These are phyloP conservation scores for Leishmania guyanensis DNA, from an alignment of 208 protist genomes.

Conservation along the genomic window DNA sequence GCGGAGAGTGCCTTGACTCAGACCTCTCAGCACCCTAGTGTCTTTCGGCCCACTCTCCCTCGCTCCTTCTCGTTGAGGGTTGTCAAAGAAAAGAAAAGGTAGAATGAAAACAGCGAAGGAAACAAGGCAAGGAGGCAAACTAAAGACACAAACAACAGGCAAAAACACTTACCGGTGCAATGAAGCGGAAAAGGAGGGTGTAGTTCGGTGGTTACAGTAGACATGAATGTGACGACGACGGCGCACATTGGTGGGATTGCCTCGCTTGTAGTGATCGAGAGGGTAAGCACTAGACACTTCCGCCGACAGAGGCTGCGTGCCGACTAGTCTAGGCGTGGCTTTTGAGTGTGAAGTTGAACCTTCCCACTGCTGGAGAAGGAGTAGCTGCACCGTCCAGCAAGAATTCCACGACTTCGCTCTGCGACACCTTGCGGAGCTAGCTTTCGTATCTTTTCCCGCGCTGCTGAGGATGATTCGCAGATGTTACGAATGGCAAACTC, in stretches of 20 bases:
- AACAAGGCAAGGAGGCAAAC: background rate
- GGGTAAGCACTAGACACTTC: background rate
- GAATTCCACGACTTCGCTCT: slow-evolving; percentile 52
- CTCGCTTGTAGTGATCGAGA: background rate
- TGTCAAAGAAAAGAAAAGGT: background rate
- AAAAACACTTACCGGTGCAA: background rate
- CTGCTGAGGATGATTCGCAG: slow-evolving; percentile 50
- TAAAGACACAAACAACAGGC: background rate
- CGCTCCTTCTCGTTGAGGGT: background rate
- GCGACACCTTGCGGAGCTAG: slow-evolving; percentile 51
- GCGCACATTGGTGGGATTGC: background rate
- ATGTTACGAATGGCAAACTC: slow-evolving; percentile 90
- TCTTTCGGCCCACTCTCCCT: background rate
- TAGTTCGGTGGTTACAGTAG: slow-evolving; percentile 1
- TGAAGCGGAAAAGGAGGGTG: slow-evolving; percentile 2
- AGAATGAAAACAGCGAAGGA: background rate
- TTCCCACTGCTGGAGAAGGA: slow-evolving; percentile 43
- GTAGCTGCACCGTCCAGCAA: slow-evolving; percentile 47
- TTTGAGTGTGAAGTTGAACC: slow-evolving; percentile 26
- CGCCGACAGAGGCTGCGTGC: background rate
- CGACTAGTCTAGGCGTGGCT: slow-evolving; percentile 6
- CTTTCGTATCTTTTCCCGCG: slow-evolving; percentile 60
- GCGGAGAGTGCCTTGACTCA: background rate
- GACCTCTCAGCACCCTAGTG: background rate
- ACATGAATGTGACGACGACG: background rate